phyloP scores from a whole-genome alignment of 2,329 filamentous ascomycete species.

The Alternaria ethzedia region DNA sequence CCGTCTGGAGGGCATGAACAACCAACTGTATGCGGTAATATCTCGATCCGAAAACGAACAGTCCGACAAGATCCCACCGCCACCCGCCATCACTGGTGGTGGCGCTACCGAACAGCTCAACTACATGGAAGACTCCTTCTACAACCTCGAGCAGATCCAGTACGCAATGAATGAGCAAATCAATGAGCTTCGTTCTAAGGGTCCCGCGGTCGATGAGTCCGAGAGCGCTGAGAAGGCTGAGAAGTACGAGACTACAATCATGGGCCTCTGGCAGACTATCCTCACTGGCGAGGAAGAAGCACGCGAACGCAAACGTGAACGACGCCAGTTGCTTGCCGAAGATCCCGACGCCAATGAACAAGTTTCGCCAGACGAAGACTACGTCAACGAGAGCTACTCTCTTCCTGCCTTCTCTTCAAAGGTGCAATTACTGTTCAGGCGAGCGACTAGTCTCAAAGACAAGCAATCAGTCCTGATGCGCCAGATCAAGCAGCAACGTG shows the following conservation, averaged over 20 bases:
- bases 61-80: constrained; percentile 59
- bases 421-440: constrained; percentile 78
- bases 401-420: constrained; percentile 77
- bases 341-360: constrained; percentile 66
- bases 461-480: constrained; percentile 88
- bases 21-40: constrained; percentile 62
- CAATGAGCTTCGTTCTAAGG: constrained; percentile 31
- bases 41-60: constrained; percentile 59
- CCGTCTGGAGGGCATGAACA: constrained; percentile 62
- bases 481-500: constrained; percentile 94
- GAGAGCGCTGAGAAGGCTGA: constrained; percentile 36
- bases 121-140: constrained; percentile 69
- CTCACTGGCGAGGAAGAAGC: constrained; percentile 51
- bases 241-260: constrained; percentile 59
- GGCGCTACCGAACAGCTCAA: constrained; percentile 70
- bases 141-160: constrained; percentile 48
- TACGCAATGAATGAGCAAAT: constrained; percentile 40
- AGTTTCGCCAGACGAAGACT: constrained; percentile 67
- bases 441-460: constrained; percentile 79
- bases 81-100: constrained; percentile 63
- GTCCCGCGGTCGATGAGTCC: constrained; percentile 22
- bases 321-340: constrained; percentile 51
- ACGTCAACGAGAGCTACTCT: constrained; percentile 69
- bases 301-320: constrained; percentile 47
- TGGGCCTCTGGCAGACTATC: constrained; percentile 61